phyloP scores from a whole-genome alignment of 2,329 filamentous ascomycete species.

The Hymenoscyphus occultus region DNA sequence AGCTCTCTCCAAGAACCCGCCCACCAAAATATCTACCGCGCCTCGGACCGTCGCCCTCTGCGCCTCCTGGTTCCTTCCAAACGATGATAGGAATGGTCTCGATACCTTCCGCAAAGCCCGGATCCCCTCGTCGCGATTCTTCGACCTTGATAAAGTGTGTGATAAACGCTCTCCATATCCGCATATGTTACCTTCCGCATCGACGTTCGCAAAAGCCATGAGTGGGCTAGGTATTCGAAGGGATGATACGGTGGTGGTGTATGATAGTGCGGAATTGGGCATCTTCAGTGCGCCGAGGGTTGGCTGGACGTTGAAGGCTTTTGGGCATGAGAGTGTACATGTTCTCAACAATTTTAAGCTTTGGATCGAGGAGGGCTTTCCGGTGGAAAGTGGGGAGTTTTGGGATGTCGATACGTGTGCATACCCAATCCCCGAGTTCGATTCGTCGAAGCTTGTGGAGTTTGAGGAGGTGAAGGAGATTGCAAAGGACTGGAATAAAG shows the following conservation, averaged over 20 bases:
- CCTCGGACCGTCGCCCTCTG: slow-evolving; percentile 86
- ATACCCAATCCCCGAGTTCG: slow-evolving; percentile 60
- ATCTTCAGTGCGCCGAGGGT: slow-evolving; percentile 94
- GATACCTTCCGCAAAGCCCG: slow-evolving; percentile 77
- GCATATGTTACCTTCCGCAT: slow-evolving; percentile 87
- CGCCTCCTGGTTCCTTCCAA: slow-evolving; percentile 94
- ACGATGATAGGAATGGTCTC: slow-evolving; percentile 78
- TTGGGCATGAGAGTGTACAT: slow-evolving; percentile 86
- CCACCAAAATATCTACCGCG: slow-evolving; percentile 74
- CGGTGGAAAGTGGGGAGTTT: slow-evolving; percentile 76
- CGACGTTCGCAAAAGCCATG: slow-evolving; percentile 85
- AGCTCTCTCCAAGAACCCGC: slow-evolving; percentile 78
- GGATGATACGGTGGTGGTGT: slow-evolving; percentile 90
- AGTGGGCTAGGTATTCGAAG: slow-evolving; percentile 79
- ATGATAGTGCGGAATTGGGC: slow-evolving; percentile 85
- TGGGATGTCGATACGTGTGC: slow-evolving; percentile 63
- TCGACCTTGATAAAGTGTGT: slow-evolving; percentile 89
- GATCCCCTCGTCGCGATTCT: slow-evolving; percentile 90
- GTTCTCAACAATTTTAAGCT: slow-evolving; percentile 91
- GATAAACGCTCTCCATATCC: slow-evolving; percentile 87
- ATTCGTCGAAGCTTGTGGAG: slow-evolving; percentile 63
- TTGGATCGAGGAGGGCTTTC: slow-evolving; percentile 84
- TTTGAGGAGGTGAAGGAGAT: slow-evolving; percentile 83
- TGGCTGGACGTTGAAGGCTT: slow-evolving; percentile 87
- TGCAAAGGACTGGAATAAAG: slow-evolving; percentile 73